Evolutionary conservation across 2,329 filamentous ascomycete genomes (phyloP), one percentile per base, ranked within the genome.

Genomic region (Mollisia scopiformis): DNA sequence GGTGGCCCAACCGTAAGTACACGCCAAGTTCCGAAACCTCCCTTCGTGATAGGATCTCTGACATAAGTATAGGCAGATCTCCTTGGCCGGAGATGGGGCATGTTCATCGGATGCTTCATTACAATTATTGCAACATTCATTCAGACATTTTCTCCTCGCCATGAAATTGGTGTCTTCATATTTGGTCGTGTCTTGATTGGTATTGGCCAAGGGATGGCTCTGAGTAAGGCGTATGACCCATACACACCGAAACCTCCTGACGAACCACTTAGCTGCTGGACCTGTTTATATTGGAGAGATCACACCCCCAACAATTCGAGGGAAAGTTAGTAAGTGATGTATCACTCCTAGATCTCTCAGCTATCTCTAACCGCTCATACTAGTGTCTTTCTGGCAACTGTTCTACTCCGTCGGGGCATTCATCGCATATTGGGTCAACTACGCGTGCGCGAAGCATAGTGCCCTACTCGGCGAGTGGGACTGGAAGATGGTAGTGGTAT

Each of bases 251-350:
- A 10, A 10, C 11, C n/a, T 21, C 16, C 16, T 43, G 39, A 43
- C 11, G 7, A 23, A 56, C 43, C 55, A 4, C 21, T 49, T 54
- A 84, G 84, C 87, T 31, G 82, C 88, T 58, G 88, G 87, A 1
- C 86, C 88, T 10, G 87, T 89, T 55, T 91, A 90, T 73, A 91
- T 91, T 62, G 87, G 87, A 64, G 88, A 91, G 72, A 77, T 90
- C 47, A 81, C 87, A 0, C 86, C 88, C 0, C 73, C 85, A 8
- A 80, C 87, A 64, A 89, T 90, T 65, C 82, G 87, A 60, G 87
- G 87, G 52, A 83, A 80, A 63, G 86, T 89, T 72, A 89, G n/a
- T n/a, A n/a, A n/a, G n/a, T n/a, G n/a, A n/a, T n/a, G n/a, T n/a
- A n/a, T n/a, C n/a, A n/a, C n/a, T n/a, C n/a, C n/a, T n/a, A n/a